A percentile compares a stretch with the other conserved stretches of the same genome.
Conservation (phyloP, 2,329 filamentous ascomycete genomes). For the Alternaria dauci region DNA sequence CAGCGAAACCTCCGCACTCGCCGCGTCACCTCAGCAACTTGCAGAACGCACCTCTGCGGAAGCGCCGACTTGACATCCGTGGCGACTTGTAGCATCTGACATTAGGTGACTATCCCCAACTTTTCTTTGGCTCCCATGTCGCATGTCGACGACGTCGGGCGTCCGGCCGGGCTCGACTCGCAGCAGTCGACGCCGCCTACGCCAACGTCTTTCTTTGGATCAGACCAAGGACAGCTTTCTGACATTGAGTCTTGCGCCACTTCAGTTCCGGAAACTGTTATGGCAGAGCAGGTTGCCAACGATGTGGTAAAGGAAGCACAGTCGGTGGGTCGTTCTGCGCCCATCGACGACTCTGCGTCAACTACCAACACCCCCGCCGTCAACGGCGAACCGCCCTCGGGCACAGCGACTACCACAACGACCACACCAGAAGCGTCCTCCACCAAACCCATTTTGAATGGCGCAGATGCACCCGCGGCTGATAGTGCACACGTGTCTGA, state of each 20-base stretch:
- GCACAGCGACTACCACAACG: slow-evolving; percentile 43
- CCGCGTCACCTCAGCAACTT: slow-evolving; percentile 43
- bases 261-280: slow-evolving; percentile 68
- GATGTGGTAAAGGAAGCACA: slow-evolving; percentile 76
- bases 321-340: slow-evolving; percentile 70
- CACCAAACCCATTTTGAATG: slow-evolving; percentile 47
- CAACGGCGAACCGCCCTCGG: slow-evolving; percentile 55
- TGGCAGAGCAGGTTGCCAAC: slow-evolving; percentile 74
- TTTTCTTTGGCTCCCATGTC: slow-evolving; percentile 31
- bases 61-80: slow-evolving; percentile 51
- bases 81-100: slow-evolving; percentile 52
- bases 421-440: slow-evolving; percentile 44
- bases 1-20: slow-evolving; percentile 41
- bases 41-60: slow-evolving; percentile 51
- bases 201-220: slow-evolving; percentile 24
- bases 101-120: slow-evolving; percentile 49
- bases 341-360: slow-evolving; percentile 72
- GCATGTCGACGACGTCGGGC: slow-evolving; percentile 36
- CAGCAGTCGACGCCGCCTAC: slow-evolving; percentile 27
- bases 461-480: slow-evolving; percentile 26
- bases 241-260: slow-evolving; percentile 41
- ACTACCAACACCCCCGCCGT: slow-evolving; percentile 64
- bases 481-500: slow-evolving; percentile 28
- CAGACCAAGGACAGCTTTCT: slow-evolving; percentile 44
- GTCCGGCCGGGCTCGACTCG: slow-evolving; percentile 29